These are phyloP conservation scores for Saraca asoca DNA, from an alignment of 331 rosid species.

Conservation along the genomic window DNA sequence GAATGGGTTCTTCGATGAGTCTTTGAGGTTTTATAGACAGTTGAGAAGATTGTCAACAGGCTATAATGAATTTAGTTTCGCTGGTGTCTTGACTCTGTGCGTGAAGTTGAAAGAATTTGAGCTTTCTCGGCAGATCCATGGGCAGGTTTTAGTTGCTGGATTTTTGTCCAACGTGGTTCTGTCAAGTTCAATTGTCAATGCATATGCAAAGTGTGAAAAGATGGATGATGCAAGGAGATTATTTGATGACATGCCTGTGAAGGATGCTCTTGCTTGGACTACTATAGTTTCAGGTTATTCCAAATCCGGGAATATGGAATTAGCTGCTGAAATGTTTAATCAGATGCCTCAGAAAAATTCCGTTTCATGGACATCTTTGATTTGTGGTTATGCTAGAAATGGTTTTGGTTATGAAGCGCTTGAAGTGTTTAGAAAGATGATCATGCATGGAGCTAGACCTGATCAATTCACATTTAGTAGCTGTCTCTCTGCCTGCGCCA, in stretches of 20 bases:
- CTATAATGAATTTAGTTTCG: slow-evolving; percentile 68
- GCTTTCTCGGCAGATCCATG: slow-evolving; percentile 76
- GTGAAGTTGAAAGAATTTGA: slow-evolving; percentile 56
- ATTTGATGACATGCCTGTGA: slow-evolving; percentile 57
- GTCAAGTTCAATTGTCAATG: slow-evolving; percentile 69
- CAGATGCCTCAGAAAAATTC: slow-evolving; percentile 73
- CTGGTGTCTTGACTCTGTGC: slow-evolving; percentile 69
- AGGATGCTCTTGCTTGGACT: slow-evolving; percentile 75
- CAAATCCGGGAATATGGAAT: slow-evolving; percentile 63
- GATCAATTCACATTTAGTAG: slow-evolving; percentile 80
- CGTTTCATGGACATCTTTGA: slow-evolving; percentile 74
- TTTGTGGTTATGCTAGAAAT: slow-evolving; percentile 66
- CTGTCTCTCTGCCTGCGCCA: slow-evolving; percentile 79
- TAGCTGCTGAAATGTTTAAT: slow-evolving; percentile 54
- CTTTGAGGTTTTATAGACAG: slow-evolving; percentile 56
- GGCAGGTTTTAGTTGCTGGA: slow-evolving; percentile 72
- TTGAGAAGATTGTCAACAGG: slow-evolving; percentile 56
- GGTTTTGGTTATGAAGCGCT: slow-evolving; percentile 73
- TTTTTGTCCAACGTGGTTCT: slow-evolving; percentile 63
- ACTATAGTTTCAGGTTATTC: slow-evolving; percentile 75
- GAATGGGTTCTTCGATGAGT: slow-evolving; percentile 50
- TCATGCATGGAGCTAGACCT: slow-evolving; percentile 45
- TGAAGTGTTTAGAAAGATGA: slow-evolving; percentile 60
- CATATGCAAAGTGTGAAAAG: slow-evolving; percentile 70
- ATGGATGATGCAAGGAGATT: slow-evolving; percentile 61